Evolutionary conservation across 2,329 filamentous ascomycete species (phyloP), one percentile per base, ranked within the genome.

Genomic region (Pseudogymnoascus sp.): DNA sequence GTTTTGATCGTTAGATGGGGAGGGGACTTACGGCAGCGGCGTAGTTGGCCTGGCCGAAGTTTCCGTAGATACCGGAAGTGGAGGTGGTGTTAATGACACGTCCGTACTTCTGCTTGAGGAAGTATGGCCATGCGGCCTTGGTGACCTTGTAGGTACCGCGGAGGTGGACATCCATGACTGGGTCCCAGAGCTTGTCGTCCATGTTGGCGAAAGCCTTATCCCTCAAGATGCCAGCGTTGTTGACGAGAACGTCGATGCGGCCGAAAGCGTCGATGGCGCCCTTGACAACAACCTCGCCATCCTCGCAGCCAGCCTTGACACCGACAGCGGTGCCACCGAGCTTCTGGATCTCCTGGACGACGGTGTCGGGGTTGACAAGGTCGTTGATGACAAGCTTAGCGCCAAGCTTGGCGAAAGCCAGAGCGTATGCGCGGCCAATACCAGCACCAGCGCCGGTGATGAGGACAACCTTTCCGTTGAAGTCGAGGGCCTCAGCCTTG

Each of bases 201-300:
- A 99, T 97, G 81, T 97, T 97, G 76, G 82, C 83, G 76, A 99
- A 99, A 40, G 94, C 92, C 85, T 97, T 97, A 81, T 99, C 94
- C 58, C 94, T 87, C 61, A 99, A 86, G 69, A 99, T 99, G 72
- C 94, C 94, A 60, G 94, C 94, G 72, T 99, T 99, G 86, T 99
- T 99, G 80, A 99, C 83, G 66, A 99, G 77, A 66, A 99, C 92
- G 73, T 99, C 94, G 70, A 99, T 84, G 70, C 94, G 90, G 70
- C 94, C 94, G 74, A 89, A 97, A 40, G 88, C 87, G 72, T 97
- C 93, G 71, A 99, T 95, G 62, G 93, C 93, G 63, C 85, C 87
- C 83, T 97, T 95, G 70, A 99, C 87, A 55, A 97, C 90, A 39
- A 82, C 82, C 61, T 97, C 92, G 55, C 94, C 94, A 64, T 99